These are phyloP conservation scores for Hypocreales sp. DNA, from an alignment of 2,329 filamentous ascomycete genomes.

Conservation along the genomic window DNA sequence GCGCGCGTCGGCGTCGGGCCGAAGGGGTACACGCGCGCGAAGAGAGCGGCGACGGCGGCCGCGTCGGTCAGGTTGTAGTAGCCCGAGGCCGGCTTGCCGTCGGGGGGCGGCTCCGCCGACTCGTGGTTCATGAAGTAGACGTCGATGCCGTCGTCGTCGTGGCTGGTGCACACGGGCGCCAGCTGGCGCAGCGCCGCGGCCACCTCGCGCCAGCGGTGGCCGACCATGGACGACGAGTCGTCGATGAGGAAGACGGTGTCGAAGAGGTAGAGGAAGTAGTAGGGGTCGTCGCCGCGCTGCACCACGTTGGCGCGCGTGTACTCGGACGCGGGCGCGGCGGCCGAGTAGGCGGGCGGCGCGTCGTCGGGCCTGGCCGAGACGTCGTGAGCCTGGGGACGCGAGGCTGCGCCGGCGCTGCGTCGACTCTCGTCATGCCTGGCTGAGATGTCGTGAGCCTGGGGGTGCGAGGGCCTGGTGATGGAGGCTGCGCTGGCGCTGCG, in stretches of 20 bases:
- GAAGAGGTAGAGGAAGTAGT: conserved; percentile 62
- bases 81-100: conserved; percentile 27
- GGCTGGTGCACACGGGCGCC: conserved; percentile 63
- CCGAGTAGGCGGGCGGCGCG: conserved; percentile 19
- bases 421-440: no score
- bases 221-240: conserved; percentile 78
- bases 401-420: no score
- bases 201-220: conserved; percentile 62
- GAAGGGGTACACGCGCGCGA: conserved; percentile 46
- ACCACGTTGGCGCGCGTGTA: conserved; percentile 1
- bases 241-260: conserved; percentile 88
- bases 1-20: conserved; percentile 62
- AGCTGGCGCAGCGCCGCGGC: conserved; percentile 54
- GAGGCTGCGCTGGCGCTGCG: no score
- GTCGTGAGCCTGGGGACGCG: no score
- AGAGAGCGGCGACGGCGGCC: conserved; percentile 49
- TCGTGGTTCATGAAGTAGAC: conserved; percentile 76
- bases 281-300: conserved; percentile 42
- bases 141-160: conserved; percentile 77
- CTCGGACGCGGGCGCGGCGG: background rate
- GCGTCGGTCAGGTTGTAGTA: conserved; percentile 50
- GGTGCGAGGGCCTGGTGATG: no score
- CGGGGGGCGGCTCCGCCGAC: conserved; percentile 19
- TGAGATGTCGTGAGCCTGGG: no score
- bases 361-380: no score